Base-by-base conservation (phyloP, 1,284 basidiomycete genomes). In the Marasmius oreades region DNA sequence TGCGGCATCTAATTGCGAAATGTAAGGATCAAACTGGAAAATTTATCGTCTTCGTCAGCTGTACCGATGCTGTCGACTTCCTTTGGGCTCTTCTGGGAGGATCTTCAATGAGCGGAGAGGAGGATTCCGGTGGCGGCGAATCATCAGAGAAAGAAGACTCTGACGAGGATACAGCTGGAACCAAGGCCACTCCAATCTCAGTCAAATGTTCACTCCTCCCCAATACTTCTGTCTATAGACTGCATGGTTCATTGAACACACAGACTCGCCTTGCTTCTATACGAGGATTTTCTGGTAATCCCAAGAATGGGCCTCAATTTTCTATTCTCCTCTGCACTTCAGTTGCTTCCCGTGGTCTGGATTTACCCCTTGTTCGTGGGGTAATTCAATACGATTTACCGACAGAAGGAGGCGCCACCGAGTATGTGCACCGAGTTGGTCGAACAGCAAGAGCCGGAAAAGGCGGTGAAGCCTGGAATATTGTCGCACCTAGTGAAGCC, bases 331-430 rank as follows among this genome's bases (percentile, higher is more conserved):
- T 99, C 42, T 98, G 95, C 67, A 99, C 97, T 1, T 96, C 94
- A 1, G 95, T 99, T 55, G 97, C 96, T 0, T 94, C 95, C 31
- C 92, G 97, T 67, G 97, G 97, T 67, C 81, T 99, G n/a, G 97
- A 99, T 75, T 76, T 99, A 46, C 95, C 95, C 2, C 82, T 93
- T n/a, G 95, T 99, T 7, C 87, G 89, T 18, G 92, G 93, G 2
- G 95, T 99, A 55, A 78, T 99, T 33, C 97, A 99, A 68, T 96
- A 96, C 68, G 97, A 99, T 70, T 82, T 98, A 24, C 96, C 97
- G 0, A 99, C 97, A 0, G 97, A 99, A 75, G 93, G 95, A 14
- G 96, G 97, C 2, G 89, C 90, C 16, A 97, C 91, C 22, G 97
- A 99, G 71, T 99, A 99, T 66, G 87, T 99, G 5, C 97, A 99